Percentiles rank a stretch among this genome's conserved stretches.
phyloP scores from a whole-genome alignment of 78 protist genomes.

The Chrysochromulina tobinii region DNA sequence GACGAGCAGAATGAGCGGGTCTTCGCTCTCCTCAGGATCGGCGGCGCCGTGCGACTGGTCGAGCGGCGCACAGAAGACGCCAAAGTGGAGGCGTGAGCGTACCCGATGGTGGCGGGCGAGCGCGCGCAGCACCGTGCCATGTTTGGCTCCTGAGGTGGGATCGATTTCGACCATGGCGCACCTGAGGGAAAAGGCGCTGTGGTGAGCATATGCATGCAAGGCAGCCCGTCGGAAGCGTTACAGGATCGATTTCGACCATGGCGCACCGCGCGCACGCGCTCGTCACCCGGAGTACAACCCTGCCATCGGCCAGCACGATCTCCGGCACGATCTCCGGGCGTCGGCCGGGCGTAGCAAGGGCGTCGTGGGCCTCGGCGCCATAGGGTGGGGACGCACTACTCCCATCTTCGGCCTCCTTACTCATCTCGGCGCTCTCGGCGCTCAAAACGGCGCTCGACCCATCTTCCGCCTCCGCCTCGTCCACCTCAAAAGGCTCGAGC shows the following conservation, averaged over 20 bases:
- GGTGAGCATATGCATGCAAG: too few relatives aligned
- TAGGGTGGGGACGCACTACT: too few relatives aligned
- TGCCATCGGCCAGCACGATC: not conserved
- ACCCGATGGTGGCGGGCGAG: constrained; percentile 13
- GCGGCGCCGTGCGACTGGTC: too few relatives aligned
- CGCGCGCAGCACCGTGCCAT: constrained; percentile 11
- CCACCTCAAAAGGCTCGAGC: too few relatives aligned
- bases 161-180: constrained; percentile 35
- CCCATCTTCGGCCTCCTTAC: not conserved
- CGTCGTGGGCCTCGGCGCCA: too few relatives aligned
- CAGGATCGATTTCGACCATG: constrained; percentile 43
- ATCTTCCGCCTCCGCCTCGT: too few relatives aligned
- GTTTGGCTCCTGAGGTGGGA: not conserved
- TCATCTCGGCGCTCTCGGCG: not conserved
- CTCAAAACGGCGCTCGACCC: not conserved
- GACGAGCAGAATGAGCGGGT: too few relatives aligned
- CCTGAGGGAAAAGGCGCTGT: too few relatives aligned
- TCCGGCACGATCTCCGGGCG: too few relatives aligned
- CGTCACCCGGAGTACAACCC: not conserved
- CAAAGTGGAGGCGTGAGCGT: not conserved
- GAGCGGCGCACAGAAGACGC: not conserved
- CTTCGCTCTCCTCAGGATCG: too few relatives aligned
- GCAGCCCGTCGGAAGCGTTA: too few relatives aligned
- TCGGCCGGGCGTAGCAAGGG: too few relatives aligned
- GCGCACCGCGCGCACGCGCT: constrained; percentile 45